phyloP scores from a whole-genome alignment of 148 eudicot species.

The Arctostaphylos glauca region DNA sequence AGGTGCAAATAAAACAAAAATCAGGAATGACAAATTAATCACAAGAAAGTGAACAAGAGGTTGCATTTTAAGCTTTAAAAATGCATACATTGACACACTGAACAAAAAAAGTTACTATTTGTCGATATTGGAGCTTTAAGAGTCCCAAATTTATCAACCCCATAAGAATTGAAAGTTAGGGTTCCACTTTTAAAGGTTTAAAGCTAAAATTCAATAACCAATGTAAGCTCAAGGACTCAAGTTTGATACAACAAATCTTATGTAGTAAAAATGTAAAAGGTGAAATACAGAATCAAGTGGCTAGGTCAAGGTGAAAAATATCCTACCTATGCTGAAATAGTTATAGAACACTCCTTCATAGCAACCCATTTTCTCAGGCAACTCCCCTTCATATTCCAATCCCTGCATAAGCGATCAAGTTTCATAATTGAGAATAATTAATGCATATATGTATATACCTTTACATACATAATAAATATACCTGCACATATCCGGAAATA shows the following conservation, averaged over 20 bases:
- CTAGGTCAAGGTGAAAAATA: conserved; percentile 9
- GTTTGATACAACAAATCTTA: background rate
- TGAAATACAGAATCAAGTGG: conserved; percentile 10
- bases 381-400: conserved; percentile 45
- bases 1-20: background rate
- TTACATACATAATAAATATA: background rate
- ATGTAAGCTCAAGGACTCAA: background rate
- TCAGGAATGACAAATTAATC: background rate
- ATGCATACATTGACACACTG: background rate
- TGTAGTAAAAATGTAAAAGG: background rate
- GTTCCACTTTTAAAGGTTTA: background rate
- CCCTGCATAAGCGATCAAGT: conserved; percentile 44
- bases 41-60: background rate
- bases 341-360: conserved; percentile 91
- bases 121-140: background rate
- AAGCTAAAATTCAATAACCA: background rate
- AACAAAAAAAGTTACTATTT: background rate
- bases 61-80: background rate
- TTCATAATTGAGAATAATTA: background rate
- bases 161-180: background rate
- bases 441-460: background rate
- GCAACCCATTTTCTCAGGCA: conserved; percentile 75
- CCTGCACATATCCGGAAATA: background rate
- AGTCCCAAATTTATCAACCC: background rate
- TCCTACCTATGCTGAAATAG: conserved; percentile 86